Evolutionary conservation across 1,139 yeast species (phyloP).

Genomic region (Hanseniaspora sp.): DNA sequence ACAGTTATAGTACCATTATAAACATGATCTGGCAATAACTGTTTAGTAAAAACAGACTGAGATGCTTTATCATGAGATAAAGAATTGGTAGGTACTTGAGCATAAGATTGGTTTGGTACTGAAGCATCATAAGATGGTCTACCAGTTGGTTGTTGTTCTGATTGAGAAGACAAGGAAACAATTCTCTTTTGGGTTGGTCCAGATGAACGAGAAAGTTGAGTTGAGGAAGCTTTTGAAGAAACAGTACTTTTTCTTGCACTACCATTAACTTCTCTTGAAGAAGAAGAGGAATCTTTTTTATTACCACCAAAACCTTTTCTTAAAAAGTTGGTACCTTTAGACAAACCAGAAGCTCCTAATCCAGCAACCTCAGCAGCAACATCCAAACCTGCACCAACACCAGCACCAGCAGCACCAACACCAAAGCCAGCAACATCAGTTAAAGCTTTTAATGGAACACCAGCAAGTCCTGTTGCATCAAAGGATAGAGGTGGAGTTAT

Average conservation of each 20-base stretch:
- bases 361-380: slow-evolving; percentile 27
- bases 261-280: not conserved
- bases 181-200: slow-evolving; percentile 10
- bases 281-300: slow-evolving; percentile 6
- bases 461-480: slow-evolving; percentile 28
- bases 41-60: slow-evolving; percentile 28
- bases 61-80: slow-evolving; percentile 29
- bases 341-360: slow-evolving; percentile 33
- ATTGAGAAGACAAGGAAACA: slow-evolving; percentile 2
- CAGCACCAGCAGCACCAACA: slow-evolving; percentile 32
- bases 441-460: slow-evolving; percentile 17
- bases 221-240: not conserved
- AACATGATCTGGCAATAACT: slow-evolving; percentile 44
- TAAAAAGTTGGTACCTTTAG: slow-evolving; percentile 36
- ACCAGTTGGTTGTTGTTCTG: not conserved
- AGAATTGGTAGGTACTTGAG: slow-evolving; percentile 27
- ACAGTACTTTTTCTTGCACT: not conserved
- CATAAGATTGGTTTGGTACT: slow-evolving; percentile 25
- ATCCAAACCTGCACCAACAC: slow-evolving; percentile 22
- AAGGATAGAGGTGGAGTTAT: slow-evolving; percentile 47
- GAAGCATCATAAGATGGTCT: slow-evolving; percentile 24
- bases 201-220: not conserved
- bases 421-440: slow-evolving; percentile 31
- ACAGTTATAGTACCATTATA: slow-evolving; percentile 28
- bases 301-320: slow-evolving; percentile 24